These are phyloP conservation scores for Zymoseptoria tritici DNA, from an alignment of 2,329 filamentous ascomycete species.

Conservation along the genomic window DNA sequence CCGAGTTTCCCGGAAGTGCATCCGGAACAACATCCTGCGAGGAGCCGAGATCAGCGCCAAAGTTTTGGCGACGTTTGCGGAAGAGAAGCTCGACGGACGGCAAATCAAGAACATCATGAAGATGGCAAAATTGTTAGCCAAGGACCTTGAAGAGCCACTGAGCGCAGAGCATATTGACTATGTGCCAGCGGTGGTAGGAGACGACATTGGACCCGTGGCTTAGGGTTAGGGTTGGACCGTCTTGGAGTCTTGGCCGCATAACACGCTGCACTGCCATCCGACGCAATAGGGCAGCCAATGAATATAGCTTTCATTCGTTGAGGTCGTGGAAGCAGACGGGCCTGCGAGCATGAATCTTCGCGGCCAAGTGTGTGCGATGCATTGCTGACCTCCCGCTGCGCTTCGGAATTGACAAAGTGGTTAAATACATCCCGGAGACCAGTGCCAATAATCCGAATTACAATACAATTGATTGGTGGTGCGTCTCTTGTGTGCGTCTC, in stretches of 20 bases:
- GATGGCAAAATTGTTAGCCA: conserved; percentile 12
- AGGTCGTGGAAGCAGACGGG: no score
- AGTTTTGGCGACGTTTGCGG: conserved; percentile 7
- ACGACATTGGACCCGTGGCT: neutral
- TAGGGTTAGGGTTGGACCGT: neutral
- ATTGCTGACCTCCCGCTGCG: no score
- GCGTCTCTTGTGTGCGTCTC: neutral
- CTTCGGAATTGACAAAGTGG: no score
- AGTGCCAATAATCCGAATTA: no score
- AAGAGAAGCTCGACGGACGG: conserved; percentile 9
- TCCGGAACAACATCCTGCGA: conserved; percentile 16
- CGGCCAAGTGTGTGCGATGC: no score
- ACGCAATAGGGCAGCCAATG: no score
- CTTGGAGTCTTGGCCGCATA: no score
- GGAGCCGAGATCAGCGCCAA: conserved; percentile 1
- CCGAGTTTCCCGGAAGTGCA: conserved; percentile 12
- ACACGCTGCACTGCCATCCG: no score
- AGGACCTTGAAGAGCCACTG: conserved; percentile 2
- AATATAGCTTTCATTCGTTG: no score
- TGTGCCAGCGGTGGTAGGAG: conserved; percentile 1
- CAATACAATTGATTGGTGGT: no score
- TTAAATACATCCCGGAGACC: no score
- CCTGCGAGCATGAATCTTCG: no score
- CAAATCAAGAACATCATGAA: conserved; percentile 18
- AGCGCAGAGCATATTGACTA: neutral